Evolutionary conservation across 441 rosid species (phyloP), one percentile per base, ranked within the genome.

Genomic region (Syzygium syzygioides): DNA sequence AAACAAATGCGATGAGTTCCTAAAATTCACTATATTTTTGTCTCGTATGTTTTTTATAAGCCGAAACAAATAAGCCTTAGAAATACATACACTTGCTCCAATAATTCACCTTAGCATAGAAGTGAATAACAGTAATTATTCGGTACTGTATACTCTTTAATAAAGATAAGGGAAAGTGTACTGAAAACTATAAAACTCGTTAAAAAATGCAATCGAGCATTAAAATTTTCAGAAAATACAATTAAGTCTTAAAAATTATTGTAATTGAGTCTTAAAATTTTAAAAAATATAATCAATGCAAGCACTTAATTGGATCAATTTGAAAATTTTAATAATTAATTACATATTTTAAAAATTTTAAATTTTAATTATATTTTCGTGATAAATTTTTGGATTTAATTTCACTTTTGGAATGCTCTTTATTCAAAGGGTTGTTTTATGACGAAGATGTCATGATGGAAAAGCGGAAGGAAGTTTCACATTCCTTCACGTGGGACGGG

Each of bases 11-110:
- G 2, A 34, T 45, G 2, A 34, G 79, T 19, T 34, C 10, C 14
- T 4, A 34, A 68, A 34, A 10, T 68, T 18, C 26, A 4, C 41
- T 32, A 18, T 18, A 68, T 18, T 34, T 68, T 34, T 19, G 9
- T 32, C 14, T 32, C 25, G 2, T 32, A 4, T 7, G 79, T 32
- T 37, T 66, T 32, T 66, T 0, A 66, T 32, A 32, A 32, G 13
- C 2, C 3, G 10, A 66, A 66, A 66, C 19, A 18, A 66, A 32
- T 11, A 32, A 66, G 79, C 79, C 19, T 26, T 45, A 9, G 48
- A 68, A 68, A 68, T 34, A 4, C 0, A 0, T 18, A 66, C 25
- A 18, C 14, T 66, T 1, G 2, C 7, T 9, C 7, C 3, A 4
- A 66, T 15, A 18, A 32, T 66, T 62, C 5, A 18, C 41, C 79